Percentiles rank a stretch among this genome's conserved stretches.
These are phyloP conservation scores for Limnanthes douglasii DNA, from an alignment of 345 rosid genomes.

Conservation along the genomic window DNA sequence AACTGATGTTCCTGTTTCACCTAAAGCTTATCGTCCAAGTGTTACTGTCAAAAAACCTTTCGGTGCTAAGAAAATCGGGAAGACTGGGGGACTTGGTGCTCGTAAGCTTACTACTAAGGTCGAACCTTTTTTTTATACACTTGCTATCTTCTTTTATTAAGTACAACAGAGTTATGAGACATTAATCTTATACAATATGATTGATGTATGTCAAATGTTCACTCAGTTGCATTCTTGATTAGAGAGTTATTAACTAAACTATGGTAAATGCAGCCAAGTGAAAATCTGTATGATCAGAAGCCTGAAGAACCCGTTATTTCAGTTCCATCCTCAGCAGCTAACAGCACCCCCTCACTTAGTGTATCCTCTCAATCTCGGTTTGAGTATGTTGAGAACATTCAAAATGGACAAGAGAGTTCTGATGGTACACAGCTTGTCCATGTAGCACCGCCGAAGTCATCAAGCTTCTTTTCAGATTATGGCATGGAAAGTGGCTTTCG, in stretches of 20 bases:
- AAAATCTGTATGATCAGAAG: conserved; percentile 85
- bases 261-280: conserved; percentile 45
- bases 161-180: background rate
- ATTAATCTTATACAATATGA: background rate
- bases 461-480: conserved; percentile 76
- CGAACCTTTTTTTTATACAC: background rate
- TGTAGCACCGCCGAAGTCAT: conserved; percentile 88
- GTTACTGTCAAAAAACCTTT: conserved; percentile 17
- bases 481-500: conserved; percentile 71
- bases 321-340: conserved; percentile 38
- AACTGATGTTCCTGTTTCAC: conserved; percentile 27
- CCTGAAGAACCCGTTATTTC: conserved; percentile 77
- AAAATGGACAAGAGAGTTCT: conserved; percentile 32
- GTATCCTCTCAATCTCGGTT: conserved; percentile 73
- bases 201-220: too few species aligned
- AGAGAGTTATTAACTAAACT: background rate
- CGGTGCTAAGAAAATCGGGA: conserved; percentile 11
- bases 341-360: conserved; percentile 29
- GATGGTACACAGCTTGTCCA: conserved; percentile 64
- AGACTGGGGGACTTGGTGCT: conserved; percentile 19
- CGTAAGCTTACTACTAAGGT: conserved; percentile 21
- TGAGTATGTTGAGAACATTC: conserved; percentile 66
- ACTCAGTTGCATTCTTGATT: background rate
- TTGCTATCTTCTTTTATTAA: background rate
- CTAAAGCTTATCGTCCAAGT: conserved; percentile 33